phyloP scores from a whole-genome alignment of 192 early-diverging fungal genomes.

The Entomortierella parvispora region DNA sequence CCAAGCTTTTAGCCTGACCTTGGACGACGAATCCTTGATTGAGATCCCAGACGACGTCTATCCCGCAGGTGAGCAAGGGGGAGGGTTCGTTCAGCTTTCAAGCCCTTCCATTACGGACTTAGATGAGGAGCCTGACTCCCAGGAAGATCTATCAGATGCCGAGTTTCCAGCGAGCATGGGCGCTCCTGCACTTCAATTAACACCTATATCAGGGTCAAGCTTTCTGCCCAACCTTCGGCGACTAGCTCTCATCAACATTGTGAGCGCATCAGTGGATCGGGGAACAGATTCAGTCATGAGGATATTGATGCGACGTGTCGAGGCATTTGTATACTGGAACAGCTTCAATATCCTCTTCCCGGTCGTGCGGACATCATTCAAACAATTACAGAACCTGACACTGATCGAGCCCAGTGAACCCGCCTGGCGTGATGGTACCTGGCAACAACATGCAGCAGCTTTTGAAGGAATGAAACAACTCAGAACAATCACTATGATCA shows the following conservation, averaged over 20 bases:
- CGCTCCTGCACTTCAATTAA: too few relatives aligned
- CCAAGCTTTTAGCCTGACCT: conserved; percentile 28
- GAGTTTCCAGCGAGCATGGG: too few relatives aligned
- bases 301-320: conserved; percentile 12
- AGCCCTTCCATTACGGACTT: conserved; percentile 1
- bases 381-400: conserved; percentile 10
- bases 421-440: conserved; percentile 30
- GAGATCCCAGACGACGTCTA: conserved; percentile 31
- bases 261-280: conserved; percentile 21
- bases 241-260: conserved; percentile 34
- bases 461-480: conserved; percentile 20
- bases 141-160: neutral
- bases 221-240: conserved; percentile 11
- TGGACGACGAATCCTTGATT: conserved; percentile 1
- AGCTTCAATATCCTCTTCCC: conserved; percentile 40
- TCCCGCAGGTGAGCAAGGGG: conserved; percentile 20
- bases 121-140: neutral
- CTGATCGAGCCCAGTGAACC: conserved; percentile 29
- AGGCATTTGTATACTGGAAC: conserved; percentile 30
- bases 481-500: conserved; percentile 20
- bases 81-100: conserved; percentile 27
- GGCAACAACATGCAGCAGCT: conserved; percentile 23
- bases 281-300: conserved; percentile 26
- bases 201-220: too few relatives aligned
- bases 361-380: conserved; percentile 6